phyloP scores from a whole-genome alignment of 805 yeast species.

The Ogataea glucozyma region DNA sequence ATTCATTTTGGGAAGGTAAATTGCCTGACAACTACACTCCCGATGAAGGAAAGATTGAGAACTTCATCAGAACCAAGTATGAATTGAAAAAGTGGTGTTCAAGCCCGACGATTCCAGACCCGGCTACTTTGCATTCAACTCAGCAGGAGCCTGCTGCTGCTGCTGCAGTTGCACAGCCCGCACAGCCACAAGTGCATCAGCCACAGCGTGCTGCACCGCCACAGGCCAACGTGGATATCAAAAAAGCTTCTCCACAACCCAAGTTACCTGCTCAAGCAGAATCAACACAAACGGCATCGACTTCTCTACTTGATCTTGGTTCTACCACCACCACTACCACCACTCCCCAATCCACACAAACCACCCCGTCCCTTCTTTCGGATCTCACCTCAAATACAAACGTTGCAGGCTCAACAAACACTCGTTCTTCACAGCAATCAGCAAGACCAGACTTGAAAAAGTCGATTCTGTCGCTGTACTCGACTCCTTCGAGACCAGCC shows the following conservation, averaged over 20 bases:
- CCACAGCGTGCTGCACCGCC: not conserved
- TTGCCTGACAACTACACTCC: slow-evolving; percentile 73
- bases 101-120: slow-evolving; percentile 59
- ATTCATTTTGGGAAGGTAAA: slow-evolving; percentile 79
- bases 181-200: slow-evolving; percentile 1
- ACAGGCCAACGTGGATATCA: not conserved
- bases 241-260: slow-evolving; percentile 1
- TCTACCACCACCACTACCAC: slow-evolving; percentile 1
- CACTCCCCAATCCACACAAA: slow-evolving; percentile 5
- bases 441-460: slow-evolving; percentile 85
- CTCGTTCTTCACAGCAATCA: slow-evolving; percentile 16
- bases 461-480: slow-evolving; percentile 85
- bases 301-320: too few species aligned
- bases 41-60: slow-evolving; percentile 80
- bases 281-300: not conserved
- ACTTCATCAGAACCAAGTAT: slow-evolving; percentile 89
- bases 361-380: slow-evolving; percentile 14
- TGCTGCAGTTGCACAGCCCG: not conserved
- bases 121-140: slow-evolving; percentile 38
- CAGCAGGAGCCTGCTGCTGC: slow-evolving; percentile 2
- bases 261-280: slow-evolving; percentile 1
- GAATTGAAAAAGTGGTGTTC: slow-evolving; percentile 86
- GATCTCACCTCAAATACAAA: slow-evolving; percentile 5
- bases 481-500: slow-evolving; percentile 46
- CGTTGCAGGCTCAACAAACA: slow-evolving; percentile 8